A percentile compares a stretch with the other conserved stretches of the same genome.
Conservation (phyloP, 192 early-diverging fungal species). For the Coemansia aciculifera region DNA sequence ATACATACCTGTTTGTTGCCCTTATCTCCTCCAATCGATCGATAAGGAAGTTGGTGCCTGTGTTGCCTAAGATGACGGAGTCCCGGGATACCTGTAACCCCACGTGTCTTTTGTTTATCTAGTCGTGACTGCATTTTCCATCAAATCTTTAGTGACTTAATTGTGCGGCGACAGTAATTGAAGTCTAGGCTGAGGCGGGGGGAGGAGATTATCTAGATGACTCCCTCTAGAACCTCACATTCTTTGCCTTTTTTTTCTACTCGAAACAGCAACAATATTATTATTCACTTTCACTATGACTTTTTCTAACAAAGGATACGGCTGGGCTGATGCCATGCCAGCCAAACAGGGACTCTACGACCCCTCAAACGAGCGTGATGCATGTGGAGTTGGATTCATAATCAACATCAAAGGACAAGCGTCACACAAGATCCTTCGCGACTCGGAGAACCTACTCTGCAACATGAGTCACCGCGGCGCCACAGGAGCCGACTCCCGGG, state of each 20-base stretch:
- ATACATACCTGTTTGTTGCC: neutral
- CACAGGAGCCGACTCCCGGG: conserved; percentile 86
- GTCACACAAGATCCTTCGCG: conserved; percentile 84
- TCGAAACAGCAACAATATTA: neutral
- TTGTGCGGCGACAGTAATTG: too few species aligned
- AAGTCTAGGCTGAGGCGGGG: too few species aligned
- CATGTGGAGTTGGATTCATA: conserved; percentile 98
- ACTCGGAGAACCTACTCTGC: conserved; percentile 90
- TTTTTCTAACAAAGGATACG: conserved; percentile 21
- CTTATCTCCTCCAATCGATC: neutral
- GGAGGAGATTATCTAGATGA: too few species aligned
- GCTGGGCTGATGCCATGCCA: conserved; percentile 86
- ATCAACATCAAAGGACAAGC: conserved; percentile 85
- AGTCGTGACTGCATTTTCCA: too few species aligned
- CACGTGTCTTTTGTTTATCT: too few species aligned
- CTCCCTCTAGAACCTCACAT: neutral
- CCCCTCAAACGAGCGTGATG: conserved; percentile 87
- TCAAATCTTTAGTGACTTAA: too few species aligned
- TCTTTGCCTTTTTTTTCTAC: neutral
- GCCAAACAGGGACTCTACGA: conserved; percentile 84
- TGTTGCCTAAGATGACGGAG: neutral
- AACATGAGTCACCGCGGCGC: conserved; percentile 99
- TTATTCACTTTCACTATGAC: neutral
- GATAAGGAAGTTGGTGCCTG: too few species aligned
- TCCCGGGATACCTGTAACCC: neutral